A percentile compares a stretch with the other conserved stretches of the same genome.
These are phyloP conservation scores for Stereum hirsutum DNA, from an alignment of 1,284 basidiomycete species.

Conservation along the genomic window DNA sequence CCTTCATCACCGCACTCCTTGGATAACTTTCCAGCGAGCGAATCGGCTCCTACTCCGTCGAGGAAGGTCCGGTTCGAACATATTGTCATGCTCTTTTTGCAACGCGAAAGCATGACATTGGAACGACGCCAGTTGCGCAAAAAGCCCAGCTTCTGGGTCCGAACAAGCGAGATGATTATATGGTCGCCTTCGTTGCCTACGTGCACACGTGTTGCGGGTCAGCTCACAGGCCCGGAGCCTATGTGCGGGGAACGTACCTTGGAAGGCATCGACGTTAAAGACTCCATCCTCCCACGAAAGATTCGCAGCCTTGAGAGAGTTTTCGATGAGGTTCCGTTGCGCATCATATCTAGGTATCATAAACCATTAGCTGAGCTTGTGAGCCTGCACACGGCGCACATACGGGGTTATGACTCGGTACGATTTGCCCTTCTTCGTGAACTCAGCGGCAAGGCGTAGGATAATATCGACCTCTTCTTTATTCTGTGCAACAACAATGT, in stretches of 20 bases:
- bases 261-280: slow-evolving; percentile 44
- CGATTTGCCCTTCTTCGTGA: slow-evolving; percentile 30
- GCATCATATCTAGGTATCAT: too few species aligned
- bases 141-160: slow-evolving; percentile 38
- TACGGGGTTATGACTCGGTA: slow-evolving; percentile 45
- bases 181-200: slow-evolving; percentile 35
- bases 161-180: slow-evolving; percentile 55
- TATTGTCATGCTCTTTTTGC: slow-evolving; percentile 62
- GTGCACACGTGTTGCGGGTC: not conserved
- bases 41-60: slow-evolving; percentile 28
- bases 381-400: too few species aligned
- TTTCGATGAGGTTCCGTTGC: slow-evolving; percentile 35
- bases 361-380: too few species aligned
- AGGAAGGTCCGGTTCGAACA: slow-evolving; percentile 50
- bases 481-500: slow-evolving; percentile 11
- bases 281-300: slow-evolving; percentile 33
- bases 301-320: slow-evolving; percentile 23
- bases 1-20: slow-evolving; percentile 21
- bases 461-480: slow-evolving; percentile 17
- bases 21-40: slow-evolving; percentile 41
- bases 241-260: too few species aligned
- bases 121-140: slow-evolving; percentile 37
- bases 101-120: slow-evolving; percentile 65
- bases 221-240: not conserved
- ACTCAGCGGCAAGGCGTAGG: slow-evolving; percentile 16